These are phyloP conservation scores for Apiospora rasikravindrae DNA, from an alignment of 2,329 filamentous ascomycete genomes.

Conservation along the genomic window DNA sequence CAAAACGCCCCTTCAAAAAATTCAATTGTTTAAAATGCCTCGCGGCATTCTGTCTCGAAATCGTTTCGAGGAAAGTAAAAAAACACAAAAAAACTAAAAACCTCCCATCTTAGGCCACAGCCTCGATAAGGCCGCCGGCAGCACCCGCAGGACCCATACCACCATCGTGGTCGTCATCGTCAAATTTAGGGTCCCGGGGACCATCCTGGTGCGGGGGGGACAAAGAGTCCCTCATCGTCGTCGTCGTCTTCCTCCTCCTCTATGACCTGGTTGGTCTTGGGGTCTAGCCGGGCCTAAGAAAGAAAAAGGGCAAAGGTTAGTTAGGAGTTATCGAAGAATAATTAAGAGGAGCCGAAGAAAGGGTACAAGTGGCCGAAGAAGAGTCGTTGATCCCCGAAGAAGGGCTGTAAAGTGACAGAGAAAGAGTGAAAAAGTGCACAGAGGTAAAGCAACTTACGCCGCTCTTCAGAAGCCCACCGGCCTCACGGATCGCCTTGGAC, in stretches of 20 bases:
- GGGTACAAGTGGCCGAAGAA: not conserved
- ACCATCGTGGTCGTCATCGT: not conserved
- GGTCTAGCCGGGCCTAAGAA: not conserved
- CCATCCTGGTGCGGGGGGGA: not conserved
- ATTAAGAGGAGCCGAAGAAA: not conserved
- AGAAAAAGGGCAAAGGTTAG: not conserved
- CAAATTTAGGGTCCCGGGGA: conserved; percentile 2
- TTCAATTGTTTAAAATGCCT: conserved; percentile 1
- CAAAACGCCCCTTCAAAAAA: not conserved
- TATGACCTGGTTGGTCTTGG: not conserved
- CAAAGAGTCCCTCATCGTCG: not conserved
- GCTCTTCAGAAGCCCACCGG: not conserved
- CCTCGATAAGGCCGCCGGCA: not conserved
- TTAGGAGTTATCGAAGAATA: not conserved
- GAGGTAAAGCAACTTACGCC: not conserved
- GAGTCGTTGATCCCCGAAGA: not conserved
- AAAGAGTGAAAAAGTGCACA: not conserved
- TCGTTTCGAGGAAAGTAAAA: not conserved
- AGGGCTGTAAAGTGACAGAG: not conserved
- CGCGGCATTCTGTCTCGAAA: not conserved
- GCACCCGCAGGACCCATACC: not conserved
- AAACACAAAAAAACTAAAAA: not conserved
- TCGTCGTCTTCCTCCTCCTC: not conserved
- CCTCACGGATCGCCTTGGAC: not conserved
- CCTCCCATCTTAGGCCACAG: not conserved